Evolutionary conservation across 2,329 filamentous ascomycete genomes (phyloP), one percentile per base, ranked within the genome.

Genomic region (Curvularia eragrostidis): DNA sequence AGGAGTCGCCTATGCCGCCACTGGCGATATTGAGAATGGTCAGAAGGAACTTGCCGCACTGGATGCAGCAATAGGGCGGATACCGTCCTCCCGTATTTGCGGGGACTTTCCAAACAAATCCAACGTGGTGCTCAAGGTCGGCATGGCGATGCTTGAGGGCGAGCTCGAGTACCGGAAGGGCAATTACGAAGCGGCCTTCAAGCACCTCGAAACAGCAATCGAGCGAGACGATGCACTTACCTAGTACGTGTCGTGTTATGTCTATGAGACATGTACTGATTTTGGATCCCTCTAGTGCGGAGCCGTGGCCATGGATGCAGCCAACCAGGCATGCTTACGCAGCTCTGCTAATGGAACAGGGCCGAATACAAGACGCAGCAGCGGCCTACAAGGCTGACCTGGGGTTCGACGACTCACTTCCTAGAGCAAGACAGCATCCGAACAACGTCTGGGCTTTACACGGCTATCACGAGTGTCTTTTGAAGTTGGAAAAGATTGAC

Each of bases 261-360:
- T 38, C 9, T 18, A 21, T 38, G 3, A 26, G 46, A 48, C 32
- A 13, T 26, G 21, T 26, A 26, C 46, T 48, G 46, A 48, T 18
- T 18, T n/a, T 24, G 46, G 32, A 13, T n/a, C 21, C 7, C 19
- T n/a, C 34, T 26, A 48, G 46, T 59, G 87, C 89, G 48, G 90
- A 93, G 70, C 90, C 90, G 0, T 91, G 89, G 89, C 88, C 87
- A 0, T 92, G 89, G 89, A 91, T 92, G 89, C 87, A 90, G 69
- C 89, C 89, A 0, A 84, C 86, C 0, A 80, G 89, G 3, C 89
- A 92, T 72, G 89, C 89, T 0, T 88, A 88, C 49, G 89, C 87
- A 1, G 89, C 89, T 0, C 78, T 93, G 3, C 71, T 91, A 28
- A 79, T 91, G 12, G 89, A 92, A 68, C 88, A 89, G 67, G 85